These are phyloP conservation scores for Diutina siamensis DNA, from an alignment of 1,139 yeast genomes.

Conservation along the genomic window DNA sequence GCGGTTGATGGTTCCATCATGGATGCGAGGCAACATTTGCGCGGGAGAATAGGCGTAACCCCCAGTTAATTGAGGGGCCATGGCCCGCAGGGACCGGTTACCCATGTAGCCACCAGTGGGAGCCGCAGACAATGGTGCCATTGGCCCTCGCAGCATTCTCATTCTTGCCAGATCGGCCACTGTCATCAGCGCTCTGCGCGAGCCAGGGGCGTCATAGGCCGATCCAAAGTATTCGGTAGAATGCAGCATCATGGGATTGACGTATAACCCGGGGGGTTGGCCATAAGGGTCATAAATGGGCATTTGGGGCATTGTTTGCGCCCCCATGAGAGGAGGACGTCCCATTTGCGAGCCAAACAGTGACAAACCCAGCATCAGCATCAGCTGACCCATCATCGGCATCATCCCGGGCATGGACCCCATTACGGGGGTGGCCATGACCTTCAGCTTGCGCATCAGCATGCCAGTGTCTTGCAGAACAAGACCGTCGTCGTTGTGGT, in stretches of 20 bases:
- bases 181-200: constrained; percentile 6
- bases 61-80: constrained; percentile 5
- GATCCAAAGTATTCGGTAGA: constrained; percentile 4
- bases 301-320: not conserved
- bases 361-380: not conserved
- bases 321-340: not conserved
- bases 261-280: constrained; percentile 3
- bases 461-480: not conserved
- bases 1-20: constrained; percentile 17
- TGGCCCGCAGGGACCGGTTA: constrained; percentile 6
- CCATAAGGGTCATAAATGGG: constrained; percentile 1
- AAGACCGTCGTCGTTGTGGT: not conserved
- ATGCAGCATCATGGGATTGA: constrained; percentile 4
- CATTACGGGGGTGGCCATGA: not conserved
- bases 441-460: constrained; percentile 4
- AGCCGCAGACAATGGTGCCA: constrained; percentile 3
- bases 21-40: constrained; percentile 8
- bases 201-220: constrained; percentile 1
- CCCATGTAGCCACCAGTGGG: constrained; percentile 1
- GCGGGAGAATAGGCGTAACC: constrained; percentile 7
- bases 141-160: constrained; percentile 7
- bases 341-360: not conserved
- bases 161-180: constrained; percentile 7
- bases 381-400: constrained; percentile 2
- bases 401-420: constrained; percentile 2